Base-by-base conservation (phyloP, 306 rosid species). In the Malus sieversii region DNA sequence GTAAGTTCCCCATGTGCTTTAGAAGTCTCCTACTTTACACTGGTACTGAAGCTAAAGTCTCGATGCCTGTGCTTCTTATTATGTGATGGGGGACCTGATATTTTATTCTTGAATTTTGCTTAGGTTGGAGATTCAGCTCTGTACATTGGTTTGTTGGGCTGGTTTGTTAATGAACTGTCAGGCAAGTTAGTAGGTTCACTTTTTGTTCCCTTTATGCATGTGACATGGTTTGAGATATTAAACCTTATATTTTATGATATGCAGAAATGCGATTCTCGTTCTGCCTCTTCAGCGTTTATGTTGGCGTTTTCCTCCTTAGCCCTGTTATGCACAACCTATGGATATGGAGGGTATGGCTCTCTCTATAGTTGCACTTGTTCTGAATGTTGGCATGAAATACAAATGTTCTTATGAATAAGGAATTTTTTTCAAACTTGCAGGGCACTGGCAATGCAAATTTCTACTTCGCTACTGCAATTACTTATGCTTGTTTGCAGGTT, bases 311-410 rank as follows among this genome's bases (percentile, higher is more conserved):
- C 66, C 92, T 92, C 69, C 96, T 94, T 60, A 91, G 98, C 85
- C 98, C 97, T 68, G 97, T 93, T 82, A 94, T 94, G 98, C 98
- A 94, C 92, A 94, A 94, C 83, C 86, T 91, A 74, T 94, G 98
- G 98, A 94, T 92, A 84, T 94, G 98, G 98, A 85, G 97, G 92
- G 98, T 94, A 91, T 77, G 90, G 44, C 61, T 32, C 63, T 59
- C 64, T 78, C 73, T 81, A 63, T 44, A 40, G 58, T 77, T 79
- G 45, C 55, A 51, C 55, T 51, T 51, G 59, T 51, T 81, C 70
- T 80, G 33, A 78, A 51, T 35, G 58, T 22, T 68, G 59, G 46
- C 66, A 72, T 13, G 51, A 2, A 23, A 58, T 62, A 19, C 45
- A 51, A 15, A 22, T 44, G 4, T 68, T 23, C 48, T 65, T 77